phyloP scores from a whole-genome alignment of 331 rosid species.

The Telfairia occidentalis region DNA sequence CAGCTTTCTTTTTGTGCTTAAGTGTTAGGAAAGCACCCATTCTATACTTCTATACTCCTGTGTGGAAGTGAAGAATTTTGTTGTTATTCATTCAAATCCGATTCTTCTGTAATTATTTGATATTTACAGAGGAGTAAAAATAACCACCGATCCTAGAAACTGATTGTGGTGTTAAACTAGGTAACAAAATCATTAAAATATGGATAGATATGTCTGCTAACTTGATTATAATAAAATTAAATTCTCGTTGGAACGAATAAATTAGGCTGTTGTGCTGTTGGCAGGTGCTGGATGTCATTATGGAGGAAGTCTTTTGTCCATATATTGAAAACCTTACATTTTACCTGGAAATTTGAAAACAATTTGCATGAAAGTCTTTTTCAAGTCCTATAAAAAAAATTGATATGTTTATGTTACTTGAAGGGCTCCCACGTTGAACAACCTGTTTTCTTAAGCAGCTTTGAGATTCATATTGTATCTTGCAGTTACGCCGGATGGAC shows the following conservation, averaged over 20 bases:
- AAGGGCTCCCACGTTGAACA: not conserved
- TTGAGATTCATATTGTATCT: constrained; percentile 10
- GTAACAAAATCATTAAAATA: not conserved
- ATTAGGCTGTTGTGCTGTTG: not conserved
- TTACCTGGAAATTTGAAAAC: not conserved
- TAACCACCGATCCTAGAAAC: not conserved
- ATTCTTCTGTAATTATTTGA: not conserved
- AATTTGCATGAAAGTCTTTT: not conserved
- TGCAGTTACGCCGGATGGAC: constrained; percentile 70
- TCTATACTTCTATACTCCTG: not conserved
- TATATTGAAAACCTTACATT: not conserved
- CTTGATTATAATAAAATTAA: not conserved
- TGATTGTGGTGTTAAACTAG: not conserved
- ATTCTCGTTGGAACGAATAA: not conserved
- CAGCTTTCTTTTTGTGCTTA: not conserved
- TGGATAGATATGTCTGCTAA: not conserved
- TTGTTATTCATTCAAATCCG: not conserved
- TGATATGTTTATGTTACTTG: not conserved
- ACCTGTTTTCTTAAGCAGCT: constrained; percentile 2
- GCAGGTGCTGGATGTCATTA: not conserved
- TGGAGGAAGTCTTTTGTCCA: not conserved
- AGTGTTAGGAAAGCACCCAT: not conserved
- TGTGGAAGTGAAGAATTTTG: not conserved
- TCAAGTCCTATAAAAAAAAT: not conserved
- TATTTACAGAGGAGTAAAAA: not conserved